phyloP scores from a whole-genome alignment of 768 basidiomycete genomes.

The Mycena maculata region DNA sequence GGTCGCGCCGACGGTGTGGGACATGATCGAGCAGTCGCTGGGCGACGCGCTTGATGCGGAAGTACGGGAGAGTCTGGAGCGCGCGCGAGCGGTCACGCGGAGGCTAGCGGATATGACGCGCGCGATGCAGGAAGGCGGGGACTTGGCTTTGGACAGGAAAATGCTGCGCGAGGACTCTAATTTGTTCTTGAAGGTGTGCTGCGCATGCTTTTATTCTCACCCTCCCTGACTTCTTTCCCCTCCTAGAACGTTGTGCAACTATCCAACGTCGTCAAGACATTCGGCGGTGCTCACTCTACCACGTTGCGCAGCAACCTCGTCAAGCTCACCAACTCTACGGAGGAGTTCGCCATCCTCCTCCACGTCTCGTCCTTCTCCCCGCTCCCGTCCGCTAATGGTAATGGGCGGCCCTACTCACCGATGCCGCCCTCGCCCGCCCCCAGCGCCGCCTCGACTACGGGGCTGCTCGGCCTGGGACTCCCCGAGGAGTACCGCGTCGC shows the following conservation, averaged over 20 bases:
- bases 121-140: slow-evolving; percentile 64
- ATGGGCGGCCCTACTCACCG: slow-evolving; percentile 68
- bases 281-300: slow-evolving; percentile 68
- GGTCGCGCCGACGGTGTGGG: slow-evolving; percentile 85
- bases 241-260: slow-evolving; percentile 79
- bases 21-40: slow-evolving; percentile 79
- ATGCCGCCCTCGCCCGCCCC: slow-evolving; percentile 52
- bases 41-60: slow-evolving; percentile 58
- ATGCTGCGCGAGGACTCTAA: slow-evolving; percentile 82
- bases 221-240: neutral
- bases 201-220: neutral
- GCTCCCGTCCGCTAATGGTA: slow-evolving; percentile 48
- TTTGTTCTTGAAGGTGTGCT: slow-evolving; percentile 80
- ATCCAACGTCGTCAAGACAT: slow-evolving; percentile 76
- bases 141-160: slow-evolving; percentile 65
- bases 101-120: slow-evolving; percentile 70
- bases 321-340: slow-evolving; percentile 82
- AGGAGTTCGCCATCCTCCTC: slow-evolving; percentile 88
- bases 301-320: slow-evolving; percentile 77
- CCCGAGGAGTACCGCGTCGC: slow-evolving; percentile 64
- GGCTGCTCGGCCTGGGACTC: neutral
- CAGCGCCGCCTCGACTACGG: slow-evolving; percentile 32
- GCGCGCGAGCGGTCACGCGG: slow-evolving; percentile 73
- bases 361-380: slow-evolving; percentile 87
- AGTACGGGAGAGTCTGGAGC: slow-evolving; percentile 65